Conservation (phyloP, 1,139 yeast genomes). For the Pichiaceae sp. region DNA sequence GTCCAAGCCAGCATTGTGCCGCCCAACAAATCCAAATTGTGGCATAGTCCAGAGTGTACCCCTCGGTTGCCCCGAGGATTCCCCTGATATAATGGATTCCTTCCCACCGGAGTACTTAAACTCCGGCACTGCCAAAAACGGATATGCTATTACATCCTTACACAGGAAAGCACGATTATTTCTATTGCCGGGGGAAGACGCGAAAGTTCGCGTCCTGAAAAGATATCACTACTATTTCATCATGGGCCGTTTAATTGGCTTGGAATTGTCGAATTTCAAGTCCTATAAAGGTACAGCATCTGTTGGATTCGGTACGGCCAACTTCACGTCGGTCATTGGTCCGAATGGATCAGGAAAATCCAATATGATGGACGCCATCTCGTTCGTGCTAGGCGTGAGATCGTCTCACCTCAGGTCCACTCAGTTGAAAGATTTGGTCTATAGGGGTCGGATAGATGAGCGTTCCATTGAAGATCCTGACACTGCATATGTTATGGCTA, state of each 20-base stretch:
- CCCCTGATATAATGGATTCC: too few species aligned
- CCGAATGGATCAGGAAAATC: constrained; percentile 98
- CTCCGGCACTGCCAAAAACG: too few species aligned
- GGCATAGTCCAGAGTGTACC: too few species aligned
- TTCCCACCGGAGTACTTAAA: too few species aligned
- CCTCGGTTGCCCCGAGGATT: too few species aligned
- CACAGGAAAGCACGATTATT: too few species aligned
- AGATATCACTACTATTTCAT: neutral
- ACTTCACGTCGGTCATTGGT: constrained; percentile 88
- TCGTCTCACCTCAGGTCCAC: constrained; percentile 71
- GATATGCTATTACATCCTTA: too few species aligned
- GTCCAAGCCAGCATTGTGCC: too few species aligned
- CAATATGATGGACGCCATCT: constrained; percentile 96
- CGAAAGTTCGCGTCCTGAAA: neutral
- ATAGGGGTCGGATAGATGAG: constrained; percentile 50
- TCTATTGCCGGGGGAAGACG: too few species aligned
- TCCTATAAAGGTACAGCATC: constrained; percentile 73
- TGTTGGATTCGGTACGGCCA: constrained; percentile 76
- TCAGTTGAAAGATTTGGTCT: constrained; percentile 67
- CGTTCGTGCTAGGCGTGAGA: constrained; percentile 86
- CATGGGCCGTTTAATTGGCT: constrained; percentile 73
- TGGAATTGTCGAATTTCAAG: constrained; percentile 80
- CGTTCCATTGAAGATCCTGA: constrained; percentile 34
- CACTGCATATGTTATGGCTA: constrained; percentile 73
- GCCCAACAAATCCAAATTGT: too few species aligned